phyloP scores from a whole-genome alignment of 768 basidiomycete genomes.

The Exidia glandulosa region DNA sequence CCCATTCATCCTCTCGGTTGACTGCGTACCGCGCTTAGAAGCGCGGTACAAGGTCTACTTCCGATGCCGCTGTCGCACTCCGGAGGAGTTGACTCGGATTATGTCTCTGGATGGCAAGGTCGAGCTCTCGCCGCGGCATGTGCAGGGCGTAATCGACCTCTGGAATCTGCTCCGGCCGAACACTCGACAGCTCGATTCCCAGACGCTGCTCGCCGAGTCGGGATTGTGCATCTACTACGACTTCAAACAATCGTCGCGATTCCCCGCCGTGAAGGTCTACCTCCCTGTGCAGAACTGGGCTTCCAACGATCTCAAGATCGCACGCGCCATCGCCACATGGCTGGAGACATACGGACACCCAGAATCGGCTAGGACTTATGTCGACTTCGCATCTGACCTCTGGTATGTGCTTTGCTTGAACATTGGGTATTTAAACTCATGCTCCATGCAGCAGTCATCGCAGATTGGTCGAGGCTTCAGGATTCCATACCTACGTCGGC shows the following conservation, averaged over 20 bases:
- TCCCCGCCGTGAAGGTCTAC: neutral
- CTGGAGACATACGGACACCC: neutral
- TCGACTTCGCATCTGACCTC: neutral
- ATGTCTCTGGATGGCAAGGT: neutral
- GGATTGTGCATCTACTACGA: neutral
- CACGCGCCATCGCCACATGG: neutral
- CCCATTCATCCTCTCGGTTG: neutral
- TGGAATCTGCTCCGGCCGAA: neutral
- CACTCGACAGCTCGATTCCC: neutral
- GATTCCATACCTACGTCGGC: neutral
- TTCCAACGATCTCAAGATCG: neutral
- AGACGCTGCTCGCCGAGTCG: neutral
- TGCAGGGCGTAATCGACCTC: neutral
- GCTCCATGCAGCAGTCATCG: neutral
- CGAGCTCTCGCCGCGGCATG: neutral
- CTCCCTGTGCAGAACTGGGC: neutral
- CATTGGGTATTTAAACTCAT: too few species aligned
- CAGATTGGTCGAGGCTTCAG: neutral
- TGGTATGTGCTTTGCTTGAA: too few species aligned
- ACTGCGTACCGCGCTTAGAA: neutral
- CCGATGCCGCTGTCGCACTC: neutral
- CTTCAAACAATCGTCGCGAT: neutral
- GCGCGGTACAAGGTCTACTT: neutral
- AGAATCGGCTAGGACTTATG: neutral
- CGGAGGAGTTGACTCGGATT: neutral